Percentiles rank a stretch among this genome's conserved stretches.
Conservation (phyloP, 805 yeast species). For the Candida orba region DNA sequence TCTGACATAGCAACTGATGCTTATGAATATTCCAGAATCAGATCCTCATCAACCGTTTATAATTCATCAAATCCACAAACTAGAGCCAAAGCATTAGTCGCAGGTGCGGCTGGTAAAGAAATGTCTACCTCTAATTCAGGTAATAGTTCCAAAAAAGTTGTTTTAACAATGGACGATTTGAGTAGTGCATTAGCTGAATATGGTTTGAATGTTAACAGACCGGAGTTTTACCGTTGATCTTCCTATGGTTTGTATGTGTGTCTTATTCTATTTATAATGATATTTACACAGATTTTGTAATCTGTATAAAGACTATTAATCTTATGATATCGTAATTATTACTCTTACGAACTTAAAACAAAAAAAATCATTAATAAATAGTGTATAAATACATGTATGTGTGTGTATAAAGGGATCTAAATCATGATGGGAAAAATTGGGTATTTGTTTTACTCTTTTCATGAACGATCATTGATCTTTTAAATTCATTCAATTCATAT, state of each 20-base stretch:
- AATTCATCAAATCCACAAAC: conserved; percentile 81
- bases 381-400: too few relatives aligned
- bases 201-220: conserved; percentile 82
- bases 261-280: background rate
- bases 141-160: conserved; percentile 65
- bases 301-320: too few relatives aligned
- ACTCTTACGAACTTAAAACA: background rate
- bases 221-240: conserved; percentile 80
- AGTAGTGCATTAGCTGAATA: conserved; percentile 91
- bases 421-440: conserved; percentile 47
- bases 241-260: background rate
- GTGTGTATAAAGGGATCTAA: background rate
- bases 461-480: conserved; percentile 66
- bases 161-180: conserved; percentile 87
- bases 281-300: too few relatives aligned
- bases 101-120: conserved; percentile 46
- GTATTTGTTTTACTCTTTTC: conserved; percentile 53
- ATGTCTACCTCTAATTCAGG: conserved; percentile 24
- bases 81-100: conserved; percentile 69
- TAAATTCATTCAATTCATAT: conserved; percentile 56
- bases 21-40: conserved; percentile 86
- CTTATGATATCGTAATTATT: too few relatives aligned
- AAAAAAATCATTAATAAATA: background rate
- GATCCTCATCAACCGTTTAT: conserved; percentile 84
- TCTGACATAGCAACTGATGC: conserved; percentile 96